These are phyloP conservation scores for Dichotomocladium elegans DNA, from an alignment of 371 early-diverging fungal species.

Conservation along the genomic window DNA sequence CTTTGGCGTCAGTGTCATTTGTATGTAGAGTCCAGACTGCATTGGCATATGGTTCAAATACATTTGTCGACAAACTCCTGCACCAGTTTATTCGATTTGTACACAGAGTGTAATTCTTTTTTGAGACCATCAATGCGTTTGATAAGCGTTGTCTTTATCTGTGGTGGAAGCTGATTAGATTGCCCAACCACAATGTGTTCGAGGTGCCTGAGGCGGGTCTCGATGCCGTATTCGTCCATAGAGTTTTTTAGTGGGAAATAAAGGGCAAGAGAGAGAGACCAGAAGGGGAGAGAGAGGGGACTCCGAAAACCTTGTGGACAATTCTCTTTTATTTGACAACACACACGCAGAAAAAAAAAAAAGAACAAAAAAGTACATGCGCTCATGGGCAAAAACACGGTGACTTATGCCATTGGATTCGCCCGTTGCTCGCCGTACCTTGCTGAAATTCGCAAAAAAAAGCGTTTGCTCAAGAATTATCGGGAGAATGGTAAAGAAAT, in stretches of 20 bases:
- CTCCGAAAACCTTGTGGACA: too few species aligned
- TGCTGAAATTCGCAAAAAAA: constrained; percentile 13
- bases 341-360: too few species aligned
- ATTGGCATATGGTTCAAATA: constrained; percentile 11
- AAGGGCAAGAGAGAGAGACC: too few species aligned
- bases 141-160: constrained; percentile 4
- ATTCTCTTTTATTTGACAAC: too few species aligned
- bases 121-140: constrained; percentile 22
- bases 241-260: too few species aligned
- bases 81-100: constrained; percentile 38
- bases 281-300: too few species aligned
- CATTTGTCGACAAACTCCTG: constrained; percentile 55
- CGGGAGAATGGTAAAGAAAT: background rate
- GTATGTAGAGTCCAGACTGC: background rate
- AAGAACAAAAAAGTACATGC: too few species aligned
- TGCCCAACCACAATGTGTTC: constrained; percentile 39
- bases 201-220: constrained; percentile 39
- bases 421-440: constrained; percentile 10
- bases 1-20: background rate
- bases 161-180: constrained; percentile 1
- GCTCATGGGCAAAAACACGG: constrained; percentile 23
- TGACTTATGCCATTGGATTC: constrained; percentile 33
- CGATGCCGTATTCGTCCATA: constrained; percentile 48
- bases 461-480: constrained; percentile 1
- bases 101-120: constrained; percentile 28